phyloP scores from a whole-genome alignment of 164 flowering plant genomes.

The Aristolochia californica region DNA sequence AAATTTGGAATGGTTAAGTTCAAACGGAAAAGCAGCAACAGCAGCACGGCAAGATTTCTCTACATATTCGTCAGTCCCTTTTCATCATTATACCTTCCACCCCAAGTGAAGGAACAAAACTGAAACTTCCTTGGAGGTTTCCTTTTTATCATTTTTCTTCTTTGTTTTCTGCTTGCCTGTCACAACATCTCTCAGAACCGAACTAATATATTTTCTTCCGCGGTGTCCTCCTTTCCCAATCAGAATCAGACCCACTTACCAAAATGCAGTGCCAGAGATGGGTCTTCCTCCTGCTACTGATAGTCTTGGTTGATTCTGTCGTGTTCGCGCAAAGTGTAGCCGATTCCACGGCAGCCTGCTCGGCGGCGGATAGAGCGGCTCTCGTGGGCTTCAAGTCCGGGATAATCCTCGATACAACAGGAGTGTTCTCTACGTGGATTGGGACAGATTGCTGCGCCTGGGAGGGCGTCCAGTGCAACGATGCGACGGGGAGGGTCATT shows the following conservation, averaged over 20 bases:
- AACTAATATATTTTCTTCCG: slow-evolving; percentile 8
- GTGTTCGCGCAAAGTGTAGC: slow-evolving; percentile 17
- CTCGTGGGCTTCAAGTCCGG: slow-evolving; percentile 66
- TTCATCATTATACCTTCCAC: slow-evolving; percentile 53
- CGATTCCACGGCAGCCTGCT: slow-evolving; percentile 27
- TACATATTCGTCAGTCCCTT: slow-evolving; percentile 9
- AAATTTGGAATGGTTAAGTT: slow-evolving; percentile 17
- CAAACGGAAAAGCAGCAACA: slow-evolving; percentile 5
- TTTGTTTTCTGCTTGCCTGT: slow-evolving; percentile 5
- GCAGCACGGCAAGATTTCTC: slow-evolving; percentile 5
- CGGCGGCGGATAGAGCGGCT: slow-evolving; percentile 53
- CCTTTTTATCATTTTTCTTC: slow-evolving; percentile 5
- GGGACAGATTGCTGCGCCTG: slow-evolving; percentile 84
- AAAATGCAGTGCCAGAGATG: slow-evolving; percentile 39
- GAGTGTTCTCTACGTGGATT: slow-evolving; percentile 53
- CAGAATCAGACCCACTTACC: slow-evolving; percentile 21
- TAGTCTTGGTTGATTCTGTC: slow-evolving; percentile 12
- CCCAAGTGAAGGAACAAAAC: slow-evolving; percentile 37
- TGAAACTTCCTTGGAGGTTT: neutral
- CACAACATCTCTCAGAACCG: neutral
- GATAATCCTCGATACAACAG: slow-evolving; percentile 64
- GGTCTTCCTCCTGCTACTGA: slow-evolving; percentile 30
- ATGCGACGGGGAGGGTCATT: slow-evolving; percentile 52
- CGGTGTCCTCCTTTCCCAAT: neutral
- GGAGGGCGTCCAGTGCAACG: slow-evolving; percentile 79